Evolutionary conservation across 1,284 basidiomycete genomes (phyloP), one percentile per base, ranked within the genome.

Genomic region (Malassezia yamatoensis): DNA sequence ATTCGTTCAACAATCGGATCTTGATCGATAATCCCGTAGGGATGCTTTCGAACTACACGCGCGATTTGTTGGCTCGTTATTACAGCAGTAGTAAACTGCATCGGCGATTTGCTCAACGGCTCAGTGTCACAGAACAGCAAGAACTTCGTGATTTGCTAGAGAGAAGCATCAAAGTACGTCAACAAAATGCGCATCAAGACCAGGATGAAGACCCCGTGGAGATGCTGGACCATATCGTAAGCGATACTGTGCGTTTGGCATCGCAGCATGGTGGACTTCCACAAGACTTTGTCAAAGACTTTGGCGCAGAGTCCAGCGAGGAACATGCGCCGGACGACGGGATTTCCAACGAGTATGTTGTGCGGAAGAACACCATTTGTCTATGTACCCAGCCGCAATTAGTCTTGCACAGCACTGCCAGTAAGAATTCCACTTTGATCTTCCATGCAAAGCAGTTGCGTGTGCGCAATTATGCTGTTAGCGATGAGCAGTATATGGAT

Each of bases 381-480:
- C 79, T 93, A 21, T 80, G 96, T 15, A 78, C 94, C 56, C 91
- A 91, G 69, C 91, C 93, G 15, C 93, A 96, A 75, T 81, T 96
- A 46, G 83, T 91, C 3, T 77, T 96, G 29, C 80, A 82, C 36
- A 86, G 84, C 63, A 82, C 85, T 40, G 77, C 79, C 0, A 79
- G 81, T 41, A 75, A 79, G 20, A 81, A 84, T 50, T 81, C 84
- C 1, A 82, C 85, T 15, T 81, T 88, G 54, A 80, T 94, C 33
- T 78, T 96, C 8, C 84, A 88, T 11, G 86, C 90, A 18, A 82
- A 87, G 29, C 85, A 89, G 64, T 83, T 87, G 8, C 86, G 87
- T 58, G 78, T 91, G 61, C 86, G 87, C 74, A 82, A 83, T 16
- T 93, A 86, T 75, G 79, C 81, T 10, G 85, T 96, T 61, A 80